Percentiles rank a stretch among this genome's conserved stretches.
phyloP scores from a whole-genome alignment of 2,329 filamentous ascomycete genomes.

The Botrytis squamosa region DNA sequence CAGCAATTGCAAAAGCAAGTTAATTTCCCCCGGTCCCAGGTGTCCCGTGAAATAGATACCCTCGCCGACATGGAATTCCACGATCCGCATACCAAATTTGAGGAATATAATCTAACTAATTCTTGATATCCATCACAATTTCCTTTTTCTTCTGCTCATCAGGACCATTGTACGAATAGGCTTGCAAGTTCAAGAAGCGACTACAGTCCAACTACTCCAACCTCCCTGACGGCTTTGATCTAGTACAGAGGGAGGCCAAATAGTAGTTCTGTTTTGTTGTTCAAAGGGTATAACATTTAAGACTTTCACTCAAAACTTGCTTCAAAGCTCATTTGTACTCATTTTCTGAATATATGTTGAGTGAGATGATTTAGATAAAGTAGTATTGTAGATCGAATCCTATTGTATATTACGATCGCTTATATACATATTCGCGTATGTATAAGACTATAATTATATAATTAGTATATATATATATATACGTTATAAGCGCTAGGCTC shows the following conservation, averaged over 20 bases:
- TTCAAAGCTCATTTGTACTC: no score
- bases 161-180: neutral
- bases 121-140: slow-evolving; percentile 70
- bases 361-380: no score
- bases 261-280: neutral
- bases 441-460: no score
- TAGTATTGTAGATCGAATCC: no score
- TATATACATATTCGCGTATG: no score
- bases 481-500: no score
- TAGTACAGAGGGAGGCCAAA: neutral
- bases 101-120: slow-evolving; percentile 70
- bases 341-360: no score
- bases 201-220: neutral
- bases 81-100: slow-evolving; percentile 71
- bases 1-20: slow-evolving; percentile 63
- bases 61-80: slow-evolving; percentile 72
- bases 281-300: neutral
- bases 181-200: neutral
- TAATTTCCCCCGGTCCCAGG: slow-evolving; percentile 73
- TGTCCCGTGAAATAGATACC: slow-evolving; percentile 75
- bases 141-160: slow-evolving; percentile 50
- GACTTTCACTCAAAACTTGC: no score
- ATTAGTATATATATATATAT: no score
- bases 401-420: no score
- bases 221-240: neutral